Evolutionary conservation across 352 stramenopile species (phyloP), one percentile per base, ranked within the genome.

Genomic region (Phytophthora fragariaefolia): DNA sequence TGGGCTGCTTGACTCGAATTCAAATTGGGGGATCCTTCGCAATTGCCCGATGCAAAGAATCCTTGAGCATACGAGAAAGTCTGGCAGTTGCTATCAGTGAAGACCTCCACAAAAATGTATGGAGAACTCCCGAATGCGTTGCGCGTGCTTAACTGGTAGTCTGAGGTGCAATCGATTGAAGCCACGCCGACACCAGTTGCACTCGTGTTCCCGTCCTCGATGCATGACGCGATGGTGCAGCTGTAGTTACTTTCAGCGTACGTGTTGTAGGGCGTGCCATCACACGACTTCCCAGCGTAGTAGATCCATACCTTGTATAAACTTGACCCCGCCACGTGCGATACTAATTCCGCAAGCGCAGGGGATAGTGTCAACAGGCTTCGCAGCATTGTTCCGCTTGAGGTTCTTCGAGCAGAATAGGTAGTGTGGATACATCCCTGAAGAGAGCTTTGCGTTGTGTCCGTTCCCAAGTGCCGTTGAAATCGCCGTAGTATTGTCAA

Each of bases 261-360:
- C n/a, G 26, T 50, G 54, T 48, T 68, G 45, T 71, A 75, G 2
- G 67, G 62, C 5, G 67, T 75, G 13, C 67, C 67, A 7, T 61
- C 28, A 8, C 67, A 75, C 6, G 15, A 22, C 3, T 23, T 71
- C 3, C 67, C 67, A 6, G 38, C 22, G 30, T 71, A 71, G 56
- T 50, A 71, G 32, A 71, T 34, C 54, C 62, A 75, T 24, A 75
- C 18, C 8, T 24, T 59, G 56, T 63, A 66, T 40, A 73, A 62
- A 13, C 4, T 43, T 27, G 53, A 69, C 10, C 24, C 60, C n/a
- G 22, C 2, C 27, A 48, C 45, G 1, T 22, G 3, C 0, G 32
- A 43, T 9, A 58, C 13, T 8, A 34, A 2, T 23, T 36, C 46
- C 18, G 26, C 36, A 22, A 62, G 17, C 8, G 62, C 3, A 20